phyloP scores from a whole-genome alignment of 768 basidiomycete genomes.

The Solioccasus polychromus region DNA sequence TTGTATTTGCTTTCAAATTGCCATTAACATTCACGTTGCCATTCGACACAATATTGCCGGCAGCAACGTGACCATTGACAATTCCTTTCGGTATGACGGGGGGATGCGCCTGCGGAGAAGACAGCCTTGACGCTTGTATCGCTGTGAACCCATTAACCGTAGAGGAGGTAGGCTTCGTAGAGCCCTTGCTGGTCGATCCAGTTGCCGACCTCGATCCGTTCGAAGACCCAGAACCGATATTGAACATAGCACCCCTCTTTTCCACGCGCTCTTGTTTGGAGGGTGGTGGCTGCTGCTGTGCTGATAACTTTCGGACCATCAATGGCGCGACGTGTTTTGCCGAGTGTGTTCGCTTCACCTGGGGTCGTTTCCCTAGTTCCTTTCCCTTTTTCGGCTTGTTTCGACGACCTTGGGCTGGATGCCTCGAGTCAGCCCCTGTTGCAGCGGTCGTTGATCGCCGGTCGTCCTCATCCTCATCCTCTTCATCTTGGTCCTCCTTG shows the following conservation, averaged over 20 bases:
- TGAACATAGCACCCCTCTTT: constrained; percentile 42
- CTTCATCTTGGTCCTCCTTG: constrained; percentile 15
- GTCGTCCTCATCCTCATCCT: constrained; percentile 20
- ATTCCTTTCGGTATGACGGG: constrained; percentile 19
- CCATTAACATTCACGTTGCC: constrained; percentile 10
- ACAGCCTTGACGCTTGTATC: constrained; percentile 7
- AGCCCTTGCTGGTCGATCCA: constrained; percentile 20
- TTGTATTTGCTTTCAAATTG: constrained; percentile 14
- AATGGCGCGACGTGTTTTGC: constrained; percentile 28
- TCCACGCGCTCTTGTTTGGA: constrained; percentile 13
- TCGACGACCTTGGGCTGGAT: constrained; percentile 15
- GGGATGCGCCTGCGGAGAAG: constrained; percentile 12
- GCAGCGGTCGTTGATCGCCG: constrained; percentile 18
- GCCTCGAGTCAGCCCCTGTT: constrained; percentile 6
- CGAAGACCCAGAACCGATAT: constrained; percentile 60
- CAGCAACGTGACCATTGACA: constrained; percentile 1
- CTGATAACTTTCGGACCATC: constrained; percentile 27
- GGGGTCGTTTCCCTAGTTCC: constrained; percentile 29
- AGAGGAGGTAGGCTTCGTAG: constrained; percentile 5
- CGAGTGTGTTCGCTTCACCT: constrained; percentile 28
- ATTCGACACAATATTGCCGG: constrained; percentile 9
- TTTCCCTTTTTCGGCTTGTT: constrained; percentile 32
- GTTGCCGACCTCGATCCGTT: constrained; percentile 37
- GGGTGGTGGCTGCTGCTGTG: constrained; percentile 23
- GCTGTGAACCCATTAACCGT: constrained; percentile 10